phyloP scores from a whole-genome alignment of 2,329 filamentous ascomycete genomes.

The Cercospora janseana region DNA sequence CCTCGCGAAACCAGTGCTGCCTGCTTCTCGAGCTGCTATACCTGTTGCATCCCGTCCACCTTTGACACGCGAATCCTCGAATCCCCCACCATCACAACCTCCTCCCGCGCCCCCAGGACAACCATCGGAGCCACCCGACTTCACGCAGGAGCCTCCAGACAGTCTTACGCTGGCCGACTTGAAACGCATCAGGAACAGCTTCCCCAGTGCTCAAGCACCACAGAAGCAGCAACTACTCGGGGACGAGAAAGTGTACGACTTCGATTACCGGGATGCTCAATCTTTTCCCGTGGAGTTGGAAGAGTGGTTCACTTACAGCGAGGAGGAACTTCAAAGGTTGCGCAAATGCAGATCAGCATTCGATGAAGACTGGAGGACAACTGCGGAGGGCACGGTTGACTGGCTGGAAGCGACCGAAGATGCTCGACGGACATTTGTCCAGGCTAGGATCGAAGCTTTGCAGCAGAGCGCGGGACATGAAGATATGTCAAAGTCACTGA shows the following conservation, averaged over 20 bases:
- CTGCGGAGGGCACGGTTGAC: constrained; percentile 44
- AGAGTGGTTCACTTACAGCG: constrained; percentile 94
- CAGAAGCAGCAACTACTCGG: constrained; percentile 35
- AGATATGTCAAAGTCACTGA: constrained; percentile 39
- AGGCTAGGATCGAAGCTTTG: constrained; percentile 41
- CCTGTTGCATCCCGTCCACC: constrained; percentile 37
- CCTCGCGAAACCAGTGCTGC: constrained; percentile 21
- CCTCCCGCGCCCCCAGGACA: constrained; percentile 43
- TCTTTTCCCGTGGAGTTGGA: constrained; percentile 82
- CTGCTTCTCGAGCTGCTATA: constrained; percentile 23
- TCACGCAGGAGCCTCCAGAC: constrained; percentile 40
- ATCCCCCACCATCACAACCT: constrained; percentile 44
- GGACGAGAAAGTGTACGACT: constrained; percentile 65
- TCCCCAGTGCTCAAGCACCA: constrained; percentile 43
- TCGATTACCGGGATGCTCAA: constrained; percentile 56
- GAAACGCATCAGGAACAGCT: constrained; percentile 44
- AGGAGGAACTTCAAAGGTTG: constrained; percentile 78
- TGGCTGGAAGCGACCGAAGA: constrained; percentile 67
- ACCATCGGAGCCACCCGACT: constrained; percentile 34
- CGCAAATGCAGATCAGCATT: constrained; percentile 74
- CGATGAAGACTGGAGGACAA: constrained; percentile 65
- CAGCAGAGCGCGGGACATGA: constrained; percentile 35
- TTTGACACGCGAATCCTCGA: constrained; percentile 43
- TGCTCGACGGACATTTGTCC: constrained; percentile 57
- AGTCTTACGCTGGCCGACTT: constrained; percentile 50